phyloP scores from a whole-genome alignment of 1,284 basidiomycete genomes.

The Sanghuangporus weigelae region DNA sequence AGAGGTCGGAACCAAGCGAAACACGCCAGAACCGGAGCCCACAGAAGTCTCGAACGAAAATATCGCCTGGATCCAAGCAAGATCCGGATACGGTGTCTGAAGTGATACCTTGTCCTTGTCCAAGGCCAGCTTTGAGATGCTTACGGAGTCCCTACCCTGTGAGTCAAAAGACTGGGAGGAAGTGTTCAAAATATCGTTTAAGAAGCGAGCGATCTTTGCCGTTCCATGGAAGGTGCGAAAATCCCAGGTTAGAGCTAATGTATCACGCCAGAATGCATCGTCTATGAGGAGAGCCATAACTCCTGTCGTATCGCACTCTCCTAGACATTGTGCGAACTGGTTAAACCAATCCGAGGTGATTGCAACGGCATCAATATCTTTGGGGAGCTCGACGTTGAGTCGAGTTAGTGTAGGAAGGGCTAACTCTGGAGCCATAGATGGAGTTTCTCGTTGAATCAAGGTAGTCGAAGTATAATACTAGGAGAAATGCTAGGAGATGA shows the following conservation, averaged over 20 bases:
- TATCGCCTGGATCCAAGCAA: conserved; percentile 30
- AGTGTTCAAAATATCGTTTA: conserved; percentile 21
- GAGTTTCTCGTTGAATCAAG: no score
- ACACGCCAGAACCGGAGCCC: conserved; percentile 29
- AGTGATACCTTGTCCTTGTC: conserved; percentile 13
- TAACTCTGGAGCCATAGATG: neutral
- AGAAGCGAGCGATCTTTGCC: conserved; percentile 20
- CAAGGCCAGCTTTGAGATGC: conserved; percentile 2
- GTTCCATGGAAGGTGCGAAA: conserved; percentile 31
- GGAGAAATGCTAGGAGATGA: no score
- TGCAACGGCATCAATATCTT: conserved; percentile 2
- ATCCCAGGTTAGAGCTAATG: conserved; percentile 28
- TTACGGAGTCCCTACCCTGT: neutral
- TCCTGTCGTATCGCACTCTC: conserved; percentile 4
- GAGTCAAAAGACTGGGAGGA: neutral
- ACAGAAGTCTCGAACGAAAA: conserved; percentile 29
- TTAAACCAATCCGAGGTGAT: conserved; percentile 11
- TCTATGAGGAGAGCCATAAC: conserved; percentile 17
- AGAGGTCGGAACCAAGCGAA: conserved; percentile 28
- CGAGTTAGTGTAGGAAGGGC: conserved; percentile 9
- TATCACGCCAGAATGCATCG: conserved; percentile 29
- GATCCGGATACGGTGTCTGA: conserved; percentile 27
- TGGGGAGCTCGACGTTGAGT: conserved; percentile 4
- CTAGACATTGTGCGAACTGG: conserved; percentile 3
- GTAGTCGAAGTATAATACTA: no score